Base-by-base conservation (phyloP, 2,329 filamentous ascomycete genomes). In the Chrysoporthe cubensis region DNA sequence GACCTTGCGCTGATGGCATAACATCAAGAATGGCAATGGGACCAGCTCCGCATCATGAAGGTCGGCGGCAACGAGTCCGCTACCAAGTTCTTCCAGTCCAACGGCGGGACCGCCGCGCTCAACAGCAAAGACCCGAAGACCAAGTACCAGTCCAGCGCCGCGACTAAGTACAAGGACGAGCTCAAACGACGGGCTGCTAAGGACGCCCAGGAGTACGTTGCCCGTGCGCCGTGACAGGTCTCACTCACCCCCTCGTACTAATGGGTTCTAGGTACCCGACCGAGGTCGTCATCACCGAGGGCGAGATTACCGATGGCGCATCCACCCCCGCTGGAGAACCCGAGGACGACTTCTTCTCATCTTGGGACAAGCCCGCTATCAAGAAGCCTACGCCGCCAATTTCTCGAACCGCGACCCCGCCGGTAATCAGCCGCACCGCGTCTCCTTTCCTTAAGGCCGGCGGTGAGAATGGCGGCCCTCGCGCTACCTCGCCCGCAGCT, bases 21-120 rank as follows among this genome's bases (percentile, higher is more conserved):
- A 67, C 71, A 42, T 32, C 60, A 74, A 92, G 90, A 93, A 84
- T 99, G 96, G 96, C 94, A 97, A 91, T 99, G 96, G 96, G 94
- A 97, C 73, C 96, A 99, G 80, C 87, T 99, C 69, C 92, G 96
- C 64, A 81, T 95, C 67, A 98, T 99, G 95, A 99, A 99, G 83
- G 94, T 98, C 18, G 96, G 96, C 72, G 96, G 96, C 67, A 99
- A 99, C 77, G 95, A 98, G 81, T 97, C 94, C 68, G 96, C 96
- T 61, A 97, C 94, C 76, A 97, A 97, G 82, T 99, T 93, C 84
- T 99, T 98, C 84, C 94, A 97, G 81, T 91, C 93, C 74, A 96
- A 99, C 78, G 96, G 96, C 71, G 96, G 96, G 70, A 94, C 92
- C 52, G 94, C 95, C 62, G 95, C 95, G 66, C 87, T 99, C 70